phyloP scores from a whole-genome alignment of 2,329 filamentous ascomycete species.

The Epichloe scottii region DNA sequence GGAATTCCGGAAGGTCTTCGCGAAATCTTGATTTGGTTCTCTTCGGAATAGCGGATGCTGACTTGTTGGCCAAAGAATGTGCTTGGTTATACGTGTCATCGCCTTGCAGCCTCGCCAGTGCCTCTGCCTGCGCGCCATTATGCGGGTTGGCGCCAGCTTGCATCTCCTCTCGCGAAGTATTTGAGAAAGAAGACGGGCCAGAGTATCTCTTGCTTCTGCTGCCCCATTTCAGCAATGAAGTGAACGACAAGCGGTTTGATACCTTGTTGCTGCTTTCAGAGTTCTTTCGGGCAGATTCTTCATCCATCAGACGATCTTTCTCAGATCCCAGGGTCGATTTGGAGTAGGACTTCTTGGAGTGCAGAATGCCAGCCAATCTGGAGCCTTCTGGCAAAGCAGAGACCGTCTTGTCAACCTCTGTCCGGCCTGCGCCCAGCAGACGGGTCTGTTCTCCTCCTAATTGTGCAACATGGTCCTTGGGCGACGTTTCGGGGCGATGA shows the following conservation, averaged over 20 bases:
- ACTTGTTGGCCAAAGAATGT: conserved; percentile 20
- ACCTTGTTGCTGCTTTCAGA: conserved; percentile 40
- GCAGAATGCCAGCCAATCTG: conserved; percentile 26
- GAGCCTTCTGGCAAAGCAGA: conserved; percentile 13
- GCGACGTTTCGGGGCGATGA: conserved; percentile 17
- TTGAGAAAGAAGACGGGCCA: conserved; percentile 71
- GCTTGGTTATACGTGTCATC: conserved; percentile 14
- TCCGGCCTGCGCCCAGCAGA: not conserved
- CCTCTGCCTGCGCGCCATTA: conserved; percentile 19
- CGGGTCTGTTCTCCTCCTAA: not conserved
- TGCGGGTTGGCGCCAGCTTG: conserved; percentile 18
- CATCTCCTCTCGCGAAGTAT: conserved; percentile 84
- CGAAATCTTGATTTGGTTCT: conserved; percentile 83
- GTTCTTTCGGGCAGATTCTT: conserved; percentile 37
- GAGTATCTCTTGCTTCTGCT: conserved; percentile 44
- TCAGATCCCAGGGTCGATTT: conserved; percentile 34
- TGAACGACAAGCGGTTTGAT: conserved; percentile 41
- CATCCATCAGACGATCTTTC: conserved; percentile 30
- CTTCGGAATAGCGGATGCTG: conserved; percentile 44
- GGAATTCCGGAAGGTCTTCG: conserved; percentile 80
- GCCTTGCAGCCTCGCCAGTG: conserved; percentile 22
- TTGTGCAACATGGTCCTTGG: conserved; percentile 1
- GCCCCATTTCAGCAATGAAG: conserved; percentile 63
- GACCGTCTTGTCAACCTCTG: conserved; percentile 11
- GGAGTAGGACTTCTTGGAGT: conserved; percentile 35